Percentiles rank a stretch among this genome's conserved stretches.
Evolutionary conservation across 2,329 filamentous ascomycete species (phyloP).

Genomic region (Ophiosphaerella korrae): DNA sequence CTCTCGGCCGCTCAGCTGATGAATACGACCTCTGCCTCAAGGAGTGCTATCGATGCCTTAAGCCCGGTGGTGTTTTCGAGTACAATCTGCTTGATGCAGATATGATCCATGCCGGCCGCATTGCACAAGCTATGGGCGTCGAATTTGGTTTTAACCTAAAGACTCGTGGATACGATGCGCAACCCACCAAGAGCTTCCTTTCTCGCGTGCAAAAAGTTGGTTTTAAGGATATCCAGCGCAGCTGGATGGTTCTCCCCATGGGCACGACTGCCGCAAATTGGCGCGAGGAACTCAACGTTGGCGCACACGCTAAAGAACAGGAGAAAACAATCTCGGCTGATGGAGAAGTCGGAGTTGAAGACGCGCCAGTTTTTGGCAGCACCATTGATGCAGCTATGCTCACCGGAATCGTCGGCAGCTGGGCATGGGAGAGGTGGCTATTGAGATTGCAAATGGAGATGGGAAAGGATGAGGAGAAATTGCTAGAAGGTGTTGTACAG

Average conservation of each 20-base stretch:
- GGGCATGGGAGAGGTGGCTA: conserved; percentile 97
- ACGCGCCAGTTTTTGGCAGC: conserved; percentile 39
- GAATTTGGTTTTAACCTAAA: conserved; percentile 92
- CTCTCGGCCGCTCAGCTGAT: conserved; percentile 59
- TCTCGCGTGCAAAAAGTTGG: conserved; percentile 73
- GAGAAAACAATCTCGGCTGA: conserved; percentile 47
- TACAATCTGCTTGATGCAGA: conserved; percentile 90
- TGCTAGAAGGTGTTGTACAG: conserved; percentile 61
- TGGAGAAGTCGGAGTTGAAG: conserved; percentile 37
- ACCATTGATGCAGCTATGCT: conserved; percentile 75
- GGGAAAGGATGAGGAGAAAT: conserved; percentile 63
- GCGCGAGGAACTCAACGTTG: conserved; percentile 44
- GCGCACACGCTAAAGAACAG: conserved; percentile 30
- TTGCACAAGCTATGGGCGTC: conserved; percentile 80
- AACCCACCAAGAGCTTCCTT: conserved; percentile 81
- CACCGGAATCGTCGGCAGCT: conserved; percentile 81
- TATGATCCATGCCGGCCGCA: conserved; percentile 80
- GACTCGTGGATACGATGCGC: conserved; percentile 86
- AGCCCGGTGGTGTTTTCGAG: conserved; percentile 90
- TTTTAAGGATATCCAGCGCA: conserved; percentile 79
- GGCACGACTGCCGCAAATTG: conserved; percentile 56
- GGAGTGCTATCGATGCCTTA: conserved; percentile 89
- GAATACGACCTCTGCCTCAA: conserved; percentile 85
- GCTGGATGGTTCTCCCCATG: conserved; percentile 89
- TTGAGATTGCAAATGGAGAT: conserved; percentile 86